Percentiles rank a stretch among this genome's conserved stretches.
phyloP scores from a whole-genome alignment of 116 monocot species.

The Trichopus zeylanicus region DNA sequence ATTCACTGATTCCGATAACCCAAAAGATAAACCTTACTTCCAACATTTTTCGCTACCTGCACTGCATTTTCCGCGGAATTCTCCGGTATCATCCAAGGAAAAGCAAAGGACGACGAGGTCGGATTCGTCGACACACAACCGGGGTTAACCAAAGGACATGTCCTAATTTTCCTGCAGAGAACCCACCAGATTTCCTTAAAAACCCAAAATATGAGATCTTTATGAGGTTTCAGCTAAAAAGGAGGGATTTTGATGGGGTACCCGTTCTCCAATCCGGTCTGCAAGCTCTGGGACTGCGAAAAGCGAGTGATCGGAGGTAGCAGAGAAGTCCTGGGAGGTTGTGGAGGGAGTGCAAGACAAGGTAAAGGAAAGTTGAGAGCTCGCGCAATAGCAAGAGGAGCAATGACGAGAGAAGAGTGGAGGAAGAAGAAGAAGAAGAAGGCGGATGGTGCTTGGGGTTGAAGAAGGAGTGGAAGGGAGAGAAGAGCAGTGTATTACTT shows the following conservation, averaged over 20 bases:
- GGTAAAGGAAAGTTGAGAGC: conserved; percentile 38
- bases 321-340: conserved; percentile 8
- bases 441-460: conserved; percentile 1
- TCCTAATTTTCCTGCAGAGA: conserved; percentile 70
- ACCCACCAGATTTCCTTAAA: background rate
- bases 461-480: conserved; percentile 3
- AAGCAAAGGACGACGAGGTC: conserved; percentile 73
- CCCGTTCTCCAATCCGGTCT: conserved; percentile 75
- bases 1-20: background rate
- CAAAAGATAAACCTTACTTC: background rate
- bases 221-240: background rate
- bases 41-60: conserved; percentile 21
- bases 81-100: conserved; percentile 56
- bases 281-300: conserved; percentile 57
- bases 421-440: conserved; percentile 11
- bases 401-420: conserved; percentile 36
- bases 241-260: conserved; percentile 4
- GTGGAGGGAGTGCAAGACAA: conserved; percentile 37
- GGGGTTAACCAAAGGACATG: conserved; percentile 77
- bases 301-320: conserved; percentile 52
- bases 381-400: conserved; percentile 45
- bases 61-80: conserved; percentile 33
- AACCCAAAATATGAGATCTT: background rate
- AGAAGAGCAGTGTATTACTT: too few species aligned
- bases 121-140: conserved; percentile 84